Evolutionary conservation across 1,284 basidiomycete genomes (phyloP), one percentile per base, ranked within the genome.

Genomic region (Cutaneotrichosporon sp.): DNA sequence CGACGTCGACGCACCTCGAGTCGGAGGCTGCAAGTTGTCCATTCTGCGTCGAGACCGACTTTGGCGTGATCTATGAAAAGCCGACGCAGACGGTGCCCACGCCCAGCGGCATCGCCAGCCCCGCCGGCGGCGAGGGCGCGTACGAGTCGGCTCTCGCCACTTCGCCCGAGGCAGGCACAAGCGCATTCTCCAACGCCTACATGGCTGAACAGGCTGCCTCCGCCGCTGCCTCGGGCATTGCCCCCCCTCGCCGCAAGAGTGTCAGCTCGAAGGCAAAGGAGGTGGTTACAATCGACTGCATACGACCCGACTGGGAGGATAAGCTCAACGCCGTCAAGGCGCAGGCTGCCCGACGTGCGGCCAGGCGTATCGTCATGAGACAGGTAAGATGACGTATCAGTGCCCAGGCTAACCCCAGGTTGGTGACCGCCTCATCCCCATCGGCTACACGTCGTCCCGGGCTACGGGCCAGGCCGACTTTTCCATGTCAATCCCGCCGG

Each of bases 351-450:
- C 82, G 93, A 57, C 83, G 91, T 44, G 94, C 96, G 15, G 94
- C 96, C 67, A 81, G 94, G 62, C 82, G 96, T 35, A 96, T 98
- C 68, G 88, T 99, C 52, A 97, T 99, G 91, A 85, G 96, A 42
- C 92, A 97, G 73, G 68, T 70, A 40, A 39, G 66, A 56, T 4
- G 4, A 22, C 4, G 10, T 18, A 7, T 21, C 20, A 14, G 17
- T n/a, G 20, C 8, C 4, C 8, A 7, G 8, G 20, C n/a, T 12
- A 15, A 26, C 35, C 5, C 10, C 46, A 69, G 65, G 91, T 97
- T 20, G 96, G 96, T 42, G 96, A 97, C 72, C 83, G 92, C 15
- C 84, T 99, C 42, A 89, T 99, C 51, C 94, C 94, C 20, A 88
- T 99, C 34, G 94, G 94, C 22, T 89, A 97, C 57, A 94, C 91